Evolutionary conservation across 176 grass and related monocot species (phyloP).

Genomic region (Coix lacrymajobi): DNA sequence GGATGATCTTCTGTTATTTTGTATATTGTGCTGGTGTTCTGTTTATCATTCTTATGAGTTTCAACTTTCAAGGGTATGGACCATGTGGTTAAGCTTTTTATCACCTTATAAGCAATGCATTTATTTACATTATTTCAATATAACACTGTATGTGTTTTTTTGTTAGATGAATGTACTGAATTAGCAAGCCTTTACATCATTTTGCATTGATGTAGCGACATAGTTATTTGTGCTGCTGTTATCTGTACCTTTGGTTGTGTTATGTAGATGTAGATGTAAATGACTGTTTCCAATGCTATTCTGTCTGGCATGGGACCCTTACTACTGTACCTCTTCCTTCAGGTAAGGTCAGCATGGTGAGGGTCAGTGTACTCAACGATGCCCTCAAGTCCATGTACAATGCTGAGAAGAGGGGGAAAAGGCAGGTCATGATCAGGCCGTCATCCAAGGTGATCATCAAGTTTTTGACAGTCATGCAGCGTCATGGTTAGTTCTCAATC

Average conservation of each 20-base stretch:
- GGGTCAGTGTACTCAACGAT: conserved; percentile 18
- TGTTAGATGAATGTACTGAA: too few relatives aligned
- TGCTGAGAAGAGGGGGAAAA: conserved; percentile 21
- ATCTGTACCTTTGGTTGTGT: not conserved
- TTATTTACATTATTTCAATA: not conserved
- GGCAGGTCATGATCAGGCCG: conserved; percentile 17
- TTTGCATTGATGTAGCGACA: not conserved
- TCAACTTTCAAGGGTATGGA: not conserved
- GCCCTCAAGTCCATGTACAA: conserved; percentile 25
- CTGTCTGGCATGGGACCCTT: not conserved
- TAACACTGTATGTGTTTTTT: too few relatives aligned
- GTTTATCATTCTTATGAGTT: too few relatives aligned
- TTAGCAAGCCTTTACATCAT: not conserved
- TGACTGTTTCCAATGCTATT: not conserved
- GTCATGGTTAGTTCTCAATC: too few relatives aligned
- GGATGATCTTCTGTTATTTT: not conserved
- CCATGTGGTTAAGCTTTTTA: not conserved
- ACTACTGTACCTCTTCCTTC: not conserved
- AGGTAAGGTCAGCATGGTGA: conserved; percentile 8
- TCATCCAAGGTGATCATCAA: conserved; percentile 28
- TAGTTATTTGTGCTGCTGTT: not conserved
- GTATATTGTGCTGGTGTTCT: too few relatives aligned
- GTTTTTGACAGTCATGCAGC: conserved; percentile 16
- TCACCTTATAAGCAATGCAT: not conserved
- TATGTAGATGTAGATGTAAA: not conserved